These are phyloP conservation scores for Hordeum marinum DNA, from an alignment of 176 grass and related monocot genomes.

Conservation along the genomic window DNA sequence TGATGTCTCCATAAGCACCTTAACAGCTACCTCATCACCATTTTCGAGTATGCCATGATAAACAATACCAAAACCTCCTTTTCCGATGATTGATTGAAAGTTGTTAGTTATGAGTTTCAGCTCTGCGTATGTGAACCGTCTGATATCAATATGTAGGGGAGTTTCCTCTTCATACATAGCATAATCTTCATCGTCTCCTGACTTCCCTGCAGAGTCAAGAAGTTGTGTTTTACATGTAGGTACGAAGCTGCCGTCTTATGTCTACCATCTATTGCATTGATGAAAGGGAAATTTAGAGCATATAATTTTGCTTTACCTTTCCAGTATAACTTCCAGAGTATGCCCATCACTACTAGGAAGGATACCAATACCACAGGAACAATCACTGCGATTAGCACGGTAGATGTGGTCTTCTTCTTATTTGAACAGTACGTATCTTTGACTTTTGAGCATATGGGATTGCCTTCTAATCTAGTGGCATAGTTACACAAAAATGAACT, in stretches of 20 bases:
- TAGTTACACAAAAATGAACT: background rate
- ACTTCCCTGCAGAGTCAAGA: background rate
- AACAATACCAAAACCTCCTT: conserved; percentile 46
- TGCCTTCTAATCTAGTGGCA: conserved; percentile 7
- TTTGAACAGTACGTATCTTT: background rate
- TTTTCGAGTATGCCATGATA: conserved; percentile 41
- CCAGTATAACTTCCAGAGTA: background rate
- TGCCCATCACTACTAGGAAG: background rate
- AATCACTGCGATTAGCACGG: background rate
- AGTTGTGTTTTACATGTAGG: background rate
- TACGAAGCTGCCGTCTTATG: background rate
- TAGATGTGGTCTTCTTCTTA: background rate
- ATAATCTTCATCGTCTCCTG: conserved; percentile 16
- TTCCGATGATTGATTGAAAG: conserved; percentile 29
- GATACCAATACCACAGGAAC: conserved; percentile 7
- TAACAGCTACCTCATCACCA: conserved; percentile 34
- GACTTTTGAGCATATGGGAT: conserved; percentile 9
- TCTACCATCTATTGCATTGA: background rate
- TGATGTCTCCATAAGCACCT: conserved; percentile 29
- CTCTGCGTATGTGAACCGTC: conserved; percentile 35
- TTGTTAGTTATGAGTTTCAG: conserved; percentile 30
- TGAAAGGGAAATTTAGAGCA: background rate
- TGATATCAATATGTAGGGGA: conserved; percentile 22
- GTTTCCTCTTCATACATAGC: conserved; percentile 33
- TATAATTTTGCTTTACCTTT: conserved; percentile 5